These are phyloP conservation scores for Trypanosoma conorhini DNA, from an alignment of 208 protist species.

Conservation along the genomic window DNA sequence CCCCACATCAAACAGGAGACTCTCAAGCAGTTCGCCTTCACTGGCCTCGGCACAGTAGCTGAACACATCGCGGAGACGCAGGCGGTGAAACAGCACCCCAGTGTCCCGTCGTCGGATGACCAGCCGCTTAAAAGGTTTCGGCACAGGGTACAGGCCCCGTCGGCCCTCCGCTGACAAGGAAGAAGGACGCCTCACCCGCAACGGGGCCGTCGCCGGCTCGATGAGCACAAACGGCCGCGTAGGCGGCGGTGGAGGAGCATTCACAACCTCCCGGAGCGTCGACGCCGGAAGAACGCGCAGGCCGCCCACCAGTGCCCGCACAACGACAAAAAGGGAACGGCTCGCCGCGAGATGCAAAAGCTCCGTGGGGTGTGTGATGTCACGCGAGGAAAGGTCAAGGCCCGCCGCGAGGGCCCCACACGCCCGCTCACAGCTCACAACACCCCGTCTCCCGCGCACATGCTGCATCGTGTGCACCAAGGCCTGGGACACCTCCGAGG, in stretches of 20 bases:
- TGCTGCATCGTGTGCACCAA: conserved; percentile 40
- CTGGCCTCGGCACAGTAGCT: conserved; percentile 67
- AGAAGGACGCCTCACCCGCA: conserved; percentile 25
- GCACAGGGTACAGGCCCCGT: conserved; percentile 40
- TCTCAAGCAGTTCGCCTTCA: conserved; percentile 38
- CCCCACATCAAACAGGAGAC: conserved; percentile 43
- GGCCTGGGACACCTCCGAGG: conserved; percentile 39
- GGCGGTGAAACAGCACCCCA: conserved; percentile 47
- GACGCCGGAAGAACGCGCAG: conserved; percentile 39
- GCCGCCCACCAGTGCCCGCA: conserved; percentile 36
- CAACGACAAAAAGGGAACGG: conserved; percentile 45
- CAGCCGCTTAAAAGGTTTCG: conserved; percentile 51
- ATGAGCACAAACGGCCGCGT: conserved; percentile 35
- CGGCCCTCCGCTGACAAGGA: conserved; percentile 37
- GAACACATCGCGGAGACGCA: conserved; percentile 64
- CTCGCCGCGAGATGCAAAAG: conserved; percentile 68
- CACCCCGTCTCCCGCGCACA: conserved; percentile 19
- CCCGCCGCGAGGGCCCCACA: conserved; percentile 16
- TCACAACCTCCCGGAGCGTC: conserved; percentile 41
- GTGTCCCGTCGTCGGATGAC: conserved; percentile 23
- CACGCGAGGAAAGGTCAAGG: conserved; percentile 22
- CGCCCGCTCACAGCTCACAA: conserved; percentile 9
- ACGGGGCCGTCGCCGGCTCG: conserved; percentile 43
- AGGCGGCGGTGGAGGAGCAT: conserved; percentile 40
- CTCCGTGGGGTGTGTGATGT: conserved; percentile 51